These are phyloP conservation scores for Ganoderma leucocontextum DNA, from an alignment of 1,284 basidiomycete species.

Conservation along the genomic window DNA sequence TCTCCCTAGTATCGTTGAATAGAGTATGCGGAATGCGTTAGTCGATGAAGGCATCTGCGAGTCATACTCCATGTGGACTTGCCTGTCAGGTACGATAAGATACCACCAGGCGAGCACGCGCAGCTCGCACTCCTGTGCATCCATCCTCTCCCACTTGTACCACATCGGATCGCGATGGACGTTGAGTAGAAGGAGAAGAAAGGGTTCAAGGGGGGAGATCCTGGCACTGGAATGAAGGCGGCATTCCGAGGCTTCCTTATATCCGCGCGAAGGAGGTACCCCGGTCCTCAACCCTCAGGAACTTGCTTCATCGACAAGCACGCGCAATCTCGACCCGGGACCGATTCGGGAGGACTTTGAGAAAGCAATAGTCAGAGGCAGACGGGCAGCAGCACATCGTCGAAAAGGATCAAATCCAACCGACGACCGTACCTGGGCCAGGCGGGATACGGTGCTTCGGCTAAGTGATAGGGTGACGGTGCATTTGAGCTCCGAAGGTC, in stretches of 20 bases:
- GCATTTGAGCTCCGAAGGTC: too few species aligned
- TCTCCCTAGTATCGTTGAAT: slow-evolving; percentile 13
- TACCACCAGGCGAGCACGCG: slow-evolving; percentile 59
- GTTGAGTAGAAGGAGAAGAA: neutral
- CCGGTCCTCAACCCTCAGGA: neutral
- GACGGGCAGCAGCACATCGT: too few species aligned
- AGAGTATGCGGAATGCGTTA: neutral
- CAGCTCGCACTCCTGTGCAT: slow-evolving; percentile 52
- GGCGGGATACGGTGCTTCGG: neutral
- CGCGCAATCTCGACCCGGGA: too few species aligned
- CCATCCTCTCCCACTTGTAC: slow-evolving; percentile 57
- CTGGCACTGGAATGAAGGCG: too few species aligned
- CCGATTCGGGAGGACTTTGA: neutral
- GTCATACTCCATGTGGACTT: slow-evolving; percentile 21
- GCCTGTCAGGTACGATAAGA: slow-evolving; percentile 57
- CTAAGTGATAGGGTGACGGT: too few species aligned
- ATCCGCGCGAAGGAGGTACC: neutral
- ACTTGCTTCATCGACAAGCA: neutral
- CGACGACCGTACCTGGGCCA: too few species aligned
- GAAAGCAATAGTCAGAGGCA: too few species aligned
- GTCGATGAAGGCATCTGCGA: neutral
- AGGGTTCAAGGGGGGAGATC: neutral
- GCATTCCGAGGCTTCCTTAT: neutral
- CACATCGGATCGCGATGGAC: slow-evolving; percentile 60
- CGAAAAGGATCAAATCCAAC: neutral